Conservation (phyloP, 2,329 filamentous ascomycete genomes). For the Alternaria ventricosa region DNA sequence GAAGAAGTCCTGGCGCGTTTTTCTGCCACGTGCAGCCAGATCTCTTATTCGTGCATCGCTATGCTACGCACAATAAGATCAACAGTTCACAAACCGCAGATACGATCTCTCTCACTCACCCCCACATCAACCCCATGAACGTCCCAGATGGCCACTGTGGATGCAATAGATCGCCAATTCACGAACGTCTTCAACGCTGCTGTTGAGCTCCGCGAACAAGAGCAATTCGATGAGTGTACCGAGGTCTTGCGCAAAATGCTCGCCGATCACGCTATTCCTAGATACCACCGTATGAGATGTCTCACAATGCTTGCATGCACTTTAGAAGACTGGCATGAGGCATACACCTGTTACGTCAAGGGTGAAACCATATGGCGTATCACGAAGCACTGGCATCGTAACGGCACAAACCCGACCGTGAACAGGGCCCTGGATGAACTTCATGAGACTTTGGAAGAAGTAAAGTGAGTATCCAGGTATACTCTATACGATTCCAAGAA, state of each 20-base stretch:
- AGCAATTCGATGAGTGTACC: background rate
- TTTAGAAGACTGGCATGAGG: background rate
- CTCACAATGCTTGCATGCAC: background rate
- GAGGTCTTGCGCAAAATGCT: background rate
- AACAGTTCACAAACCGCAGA: background rate
- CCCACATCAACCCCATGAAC: background rate
- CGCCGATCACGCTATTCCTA: background rate
- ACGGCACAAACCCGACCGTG: too few relatives aligned
- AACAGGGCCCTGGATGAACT: background rate
- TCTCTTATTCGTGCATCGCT: background rate
- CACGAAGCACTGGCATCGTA: background rate
- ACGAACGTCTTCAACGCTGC: background rate
- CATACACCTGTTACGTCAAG: background rate
- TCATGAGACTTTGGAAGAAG: background rate
- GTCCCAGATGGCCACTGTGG: background rate
- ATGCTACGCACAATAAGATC: background rate
- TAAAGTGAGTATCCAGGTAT: background rate
- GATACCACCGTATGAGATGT: background rate
- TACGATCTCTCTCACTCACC: background rate
- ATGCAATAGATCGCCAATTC: background rate
- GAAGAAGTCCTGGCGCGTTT: background rate
- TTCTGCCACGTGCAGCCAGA: background rate
- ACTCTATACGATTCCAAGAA: fast-evolving
- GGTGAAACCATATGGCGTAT: background rate
- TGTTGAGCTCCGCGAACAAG: background rate